Evolutionary conservation across 768 basidiomycete genomes (phyloP).

Genomic region (Clavaria fumosa): DNA sequence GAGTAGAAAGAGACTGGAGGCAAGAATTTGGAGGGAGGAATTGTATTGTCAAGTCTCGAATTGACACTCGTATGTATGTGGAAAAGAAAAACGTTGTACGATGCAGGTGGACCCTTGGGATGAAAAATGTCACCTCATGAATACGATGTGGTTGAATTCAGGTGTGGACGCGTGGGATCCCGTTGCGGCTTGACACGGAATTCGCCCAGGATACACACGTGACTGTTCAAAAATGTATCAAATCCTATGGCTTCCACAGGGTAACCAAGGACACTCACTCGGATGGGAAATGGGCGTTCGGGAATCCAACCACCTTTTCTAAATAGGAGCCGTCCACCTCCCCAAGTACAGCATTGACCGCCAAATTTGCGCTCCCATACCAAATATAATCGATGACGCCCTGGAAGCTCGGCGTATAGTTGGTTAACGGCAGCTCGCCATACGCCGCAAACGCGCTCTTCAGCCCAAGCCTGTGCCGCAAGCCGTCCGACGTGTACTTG

Average conservation of each 20-base stretch:
- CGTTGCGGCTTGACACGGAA: slow-evolving; percentile 69
- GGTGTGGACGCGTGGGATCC: too few relatives aligned
- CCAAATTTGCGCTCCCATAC: slow-evolving; percentile 62
- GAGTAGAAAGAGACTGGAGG: too few relatives aligned
- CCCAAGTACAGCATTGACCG: slow-evolving; percentile 72
- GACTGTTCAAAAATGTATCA: slow-evolving; percentile 27
- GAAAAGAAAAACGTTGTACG: too few relatives aligned
- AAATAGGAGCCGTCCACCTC: slow-evolving; percentile 78
- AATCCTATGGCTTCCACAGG: slow-evolving; percentile 5
- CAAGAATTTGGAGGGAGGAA: too few relatives aligned
- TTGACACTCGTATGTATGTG: too few relatives aligned
- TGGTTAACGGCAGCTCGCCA: slow-evolving; percentile 59
- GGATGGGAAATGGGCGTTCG: slow-evolving; percentile 91
- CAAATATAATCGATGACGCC: slow-evolving; percentile 91
- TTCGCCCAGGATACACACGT: slow-evolving; percentile 55
- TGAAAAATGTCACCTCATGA: too few relatives aligned
- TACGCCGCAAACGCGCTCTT: slow-evolving; percentile 67
- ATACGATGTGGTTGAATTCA: too few relatives aligned
- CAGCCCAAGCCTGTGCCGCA: slow-evolving; percentile 64
- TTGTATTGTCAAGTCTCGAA: too few relatives aligned
- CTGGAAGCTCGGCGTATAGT: slow-evolving; percentile 77
- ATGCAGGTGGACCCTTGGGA: too few relatives aligned
- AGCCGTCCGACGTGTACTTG: slow-evolving; percentile 78
- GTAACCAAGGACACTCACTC: slow-evolving; percentile 47
- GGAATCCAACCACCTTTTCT: slow-evolving; percentile 89